Evolutionary conservation across 805 yeast genomes (phyloP).

Genomic region (Yamadazyma philogaea): DNA sequence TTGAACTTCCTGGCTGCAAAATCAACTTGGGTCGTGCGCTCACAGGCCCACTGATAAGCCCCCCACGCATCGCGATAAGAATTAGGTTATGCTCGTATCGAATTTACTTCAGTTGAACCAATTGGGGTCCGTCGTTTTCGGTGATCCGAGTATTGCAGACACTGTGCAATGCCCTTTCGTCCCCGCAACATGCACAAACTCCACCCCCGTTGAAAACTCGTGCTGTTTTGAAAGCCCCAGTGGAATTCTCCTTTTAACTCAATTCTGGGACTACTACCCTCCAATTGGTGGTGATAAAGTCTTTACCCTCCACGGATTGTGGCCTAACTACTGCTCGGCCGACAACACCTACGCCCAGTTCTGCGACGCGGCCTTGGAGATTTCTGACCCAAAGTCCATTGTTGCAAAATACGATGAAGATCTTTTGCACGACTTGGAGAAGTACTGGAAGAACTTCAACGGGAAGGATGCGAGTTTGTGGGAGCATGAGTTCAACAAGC

Average conservation of each 20-base stretch:
- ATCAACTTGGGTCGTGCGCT: not conserved
- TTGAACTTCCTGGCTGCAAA: not conserved
- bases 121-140: constrained; percentile 3
- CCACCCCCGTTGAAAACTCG: constrained; percentile 46
- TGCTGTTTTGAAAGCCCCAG: constrained; percentile 43
- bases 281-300: constrained; percentile 32
- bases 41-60: not conserved
- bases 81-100: not conserved
- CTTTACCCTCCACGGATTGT: constrained; percentile 44
- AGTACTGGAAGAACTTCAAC: constrained; percentile 37
- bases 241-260: constrained; percentile 40
- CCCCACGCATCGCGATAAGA: not conserved
- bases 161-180: constrained; percentile 11
- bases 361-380: constrained; percentile 31
- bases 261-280: constrained; percentile 32
- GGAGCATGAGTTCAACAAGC: constrained; percentile 45
- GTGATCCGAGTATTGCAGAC: not conserved
- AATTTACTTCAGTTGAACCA: not conserved
- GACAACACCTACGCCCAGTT: constrained; percentile 38
- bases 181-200: constrained; percentile 54
- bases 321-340: constrained; percentile 38
- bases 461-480: constrained; percentile 54
- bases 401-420: constrained; percentile 15
- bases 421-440: constrained; percentile 27
- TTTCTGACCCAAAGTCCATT: constrained; percentile 21